Conservation (phyloP, 352 stramenopile species). For the Globisporangium yorkense region DNA sequence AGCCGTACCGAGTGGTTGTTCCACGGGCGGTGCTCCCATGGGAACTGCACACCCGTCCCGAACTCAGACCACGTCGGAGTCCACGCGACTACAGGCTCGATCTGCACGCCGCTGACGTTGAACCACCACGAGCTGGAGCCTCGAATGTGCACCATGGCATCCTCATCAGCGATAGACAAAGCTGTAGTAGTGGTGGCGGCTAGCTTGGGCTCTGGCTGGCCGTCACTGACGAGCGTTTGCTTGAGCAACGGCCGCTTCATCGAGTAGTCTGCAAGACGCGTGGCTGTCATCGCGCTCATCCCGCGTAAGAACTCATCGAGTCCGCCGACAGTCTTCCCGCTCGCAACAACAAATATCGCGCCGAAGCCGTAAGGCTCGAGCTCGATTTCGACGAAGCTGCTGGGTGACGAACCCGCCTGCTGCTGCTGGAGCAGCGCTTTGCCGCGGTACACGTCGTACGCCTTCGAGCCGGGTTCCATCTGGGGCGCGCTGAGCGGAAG, state of each 20-base stretch:
- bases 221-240: slow-evolving; percentile 22
- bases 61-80: slow-evolving; percentile 52
- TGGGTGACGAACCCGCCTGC: not conserved
- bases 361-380: slow-evolving; percentile 64
- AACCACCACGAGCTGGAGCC: slow-evolving; percentile 66
- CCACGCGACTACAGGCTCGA: slow-evolving; percentile 68
- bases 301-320: slow-evolving; percentile 34
- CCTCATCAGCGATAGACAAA: not conserved
- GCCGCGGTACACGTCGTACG: slow-evolving; percentile 68
- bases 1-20: slow-evolving; percentile 69
- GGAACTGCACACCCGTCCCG: slow-evolving; percentile 77
- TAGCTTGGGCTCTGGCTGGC: not conserved
- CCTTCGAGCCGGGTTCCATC: slow-evolving; percentile 14
- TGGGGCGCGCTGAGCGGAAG: slow-evolving; percentile 26
- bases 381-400: slow-evolving; percentile 19
- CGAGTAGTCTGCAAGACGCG: slow-evolving; percentile 39
- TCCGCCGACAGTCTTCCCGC: slow-evolving; percentile 12
- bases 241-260: slow-evolving; percentile 31
- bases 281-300: slow-evolving; percentile 45
- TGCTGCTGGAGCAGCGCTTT: slow-evolving; percentile 23
- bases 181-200: not conserved
- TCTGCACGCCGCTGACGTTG: slow-evolving; percentile 73
- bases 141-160: slow-evolving; percentile 44
- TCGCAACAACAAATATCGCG: slow-evolving; percentile 32
- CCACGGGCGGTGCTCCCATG: slow-evolving; percentile 73